Evolutionary conservation across 495 filamentous ascomycete genomes (phyloP).

Genomic region (Pseudevernia furfuracea): DNA sequence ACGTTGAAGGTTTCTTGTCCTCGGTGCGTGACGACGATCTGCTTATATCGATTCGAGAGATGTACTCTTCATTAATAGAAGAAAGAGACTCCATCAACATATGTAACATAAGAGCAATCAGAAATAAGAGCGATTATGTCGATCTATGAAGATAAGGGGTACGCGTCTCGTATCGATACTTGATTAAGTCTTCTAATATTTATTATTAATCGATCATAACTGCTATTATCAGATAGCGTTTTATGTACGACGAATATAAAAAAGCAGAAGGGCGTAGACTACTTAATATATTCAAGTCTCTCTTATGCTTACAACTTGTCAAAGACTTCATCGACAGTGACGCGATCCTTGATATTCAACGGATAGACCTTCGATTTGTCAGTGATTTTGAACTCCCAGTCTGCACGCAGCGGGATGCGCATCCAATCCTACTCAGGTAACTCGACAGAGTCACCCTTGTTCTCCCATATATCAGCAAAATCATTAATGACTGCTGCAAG

Average conservation of each 20-base stretch:
- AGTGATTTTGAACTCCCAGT: background rate
- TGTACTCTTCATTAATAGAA: slow-evolving; percentile 17
- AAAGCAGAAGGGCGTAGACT: slow-evolving; percentile 4
- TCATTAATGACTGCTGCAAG: background rate
- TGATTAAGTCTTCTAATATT: no score
- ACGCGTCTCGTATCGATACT: background rate
- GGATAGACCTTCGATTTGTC: no score
- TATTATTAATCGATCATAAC: background rate
- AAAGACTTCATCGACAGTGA: slow-evolving; percentile 22
- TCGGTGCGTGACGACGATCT: background rate
- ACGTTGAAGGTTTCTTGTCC: slow-evolving; percentile 16
- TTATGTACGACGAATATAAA: slow-evolving; percentile 21
- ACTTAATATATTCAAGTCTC: slow-evolving; percentile 8
- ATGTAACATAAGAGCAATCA: background rate
- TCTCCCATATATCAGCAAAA: background rate
- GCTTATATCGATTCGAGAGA: background rate
- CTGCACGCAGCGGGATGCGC: background rate
- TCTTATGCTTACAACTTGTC: slow-evolving; percentile 22
- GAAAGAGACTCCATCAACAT: background rate
- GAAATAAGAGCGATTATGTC: slow-evolving; percentile 3
- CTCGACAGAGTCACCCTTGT: background rate
- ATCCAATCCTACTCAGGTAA: background rate
- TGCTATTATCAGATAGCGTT: background rate
- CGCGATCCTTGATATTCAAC: slow-evolving; percentile 16
- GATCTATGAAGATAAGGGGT: background rate